Conservation (phyloP, 192 early-diverging fungal genomes). For the Pilaira anomala region DNA sequence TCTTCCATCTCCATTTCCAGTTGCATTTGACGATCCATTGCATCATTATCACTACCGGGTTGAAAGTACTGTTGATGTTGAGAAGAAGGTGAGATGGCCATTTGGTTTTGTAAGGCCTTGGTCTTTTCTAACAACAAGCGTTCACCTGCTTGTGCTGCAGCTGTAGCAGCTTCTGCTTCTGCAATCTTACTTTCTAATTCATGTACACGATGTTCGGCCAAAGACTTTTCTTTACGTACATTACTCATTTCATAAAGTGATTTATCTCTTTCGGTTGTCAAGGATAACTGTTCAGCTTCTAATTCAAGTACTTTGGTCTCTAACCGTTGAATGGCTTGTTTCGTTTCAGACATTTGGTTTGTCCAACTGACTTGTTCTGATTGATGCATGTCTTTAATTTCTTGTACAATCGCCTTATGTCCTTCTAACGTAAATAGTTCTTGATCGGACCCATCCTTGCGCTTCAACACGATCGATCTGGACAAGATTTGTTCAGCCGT, state of each 20-base stretch:
- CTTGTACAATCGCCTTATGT: conserved; percentile 29
- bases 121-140: neutral
- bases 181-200: conserved; percentile 36
- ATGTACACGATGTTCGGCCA: conserved; percentile 41
- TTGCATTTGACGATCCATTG: conserved; percentile 20
- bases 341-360: conserved; percentile 1
- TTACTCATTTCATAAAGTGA: conserved; percentile 28
- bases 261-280: conserved; percentile 36
- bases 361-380: conserved; percentile 12
- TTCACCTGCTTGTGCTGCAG: conserved; percentile 23
- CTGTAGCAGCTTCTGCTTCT: conserved; percentile 32
- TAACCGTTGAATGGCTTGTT: conserved; percentile 6
- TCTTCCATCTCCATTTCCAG: conserved; percentile 39
- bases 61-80: conserved; percentile 5
- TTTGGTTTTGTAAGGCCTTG: neutral
- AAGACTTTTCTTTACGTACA: conserved; percentile 35
- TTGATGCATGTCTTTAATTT: conserved; percentile 23
- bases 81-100: neutral
- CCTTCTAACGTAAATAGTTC: conserved; percentile 22
- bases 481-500: conserved; percentile 55
- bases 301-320: conserved; percentile 17
- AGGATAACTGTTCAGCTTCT: conserved; percentile 16
- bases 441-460: conserved; percentile 4
- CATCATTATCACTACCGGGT: neutral
- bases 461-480: conserved; percentile 23